These are phyloP conservation scores for Kodamaea restingae DNA, from an alignment of 805 yeast species.

Conservation along the genomic window DNA sequence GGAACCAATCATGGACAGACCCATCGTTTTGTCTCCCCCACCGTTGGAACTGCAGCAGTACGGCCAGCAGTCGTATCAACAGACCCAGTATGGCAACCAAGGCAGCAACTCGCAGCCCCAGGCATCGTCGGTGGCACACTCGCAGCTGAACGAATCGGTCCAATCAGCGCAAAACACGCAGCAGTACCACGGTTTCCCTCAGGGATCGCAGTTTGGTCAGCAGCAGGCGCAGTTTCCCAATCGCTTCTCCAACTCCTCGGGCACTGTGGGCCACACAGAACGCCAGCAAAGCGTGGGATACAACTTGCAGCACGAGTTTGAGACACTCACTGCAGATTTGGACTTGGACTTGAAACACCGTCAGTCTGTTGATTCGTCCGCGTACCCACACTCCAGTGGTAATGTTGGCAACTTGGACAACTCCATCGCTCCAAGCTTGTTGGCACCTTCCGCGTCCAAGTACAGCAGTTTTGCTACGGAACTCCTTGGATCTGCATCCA, in stretches of 20 bases:
- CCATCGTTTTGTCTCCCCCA: conserved; percentile 41
- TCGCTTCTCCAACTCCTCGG: not conserved
- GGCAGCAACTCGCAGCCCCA: not conserved
- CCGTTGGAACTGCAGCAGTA: conserved; percentile 27
- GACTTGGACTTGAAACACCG: conserved; percentile 37
- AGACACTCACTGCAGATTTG: conserved; percentile 43
- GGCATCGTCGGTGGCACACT: no score
- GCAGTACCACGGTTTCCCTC: not conserved
- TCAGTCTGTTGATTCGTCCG: conserved; percentile 4
- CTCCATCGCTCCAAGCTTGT: conserved; percentile 5
- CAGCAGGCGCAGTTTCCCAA: not conserved
- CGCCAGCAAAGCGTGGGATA: conserved; percentile 44
- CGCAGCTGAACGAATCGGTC: no score
- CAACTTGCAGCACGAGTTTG: conserved; percentile 45
- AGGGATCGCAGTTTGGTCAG: conserved; percentile 1
- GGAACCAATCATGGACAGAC: conserved; percentile 20
- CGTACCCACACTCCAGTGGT: no score
- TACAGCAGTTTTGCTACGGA: conserved; percentile 7
- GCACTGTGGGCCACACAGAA: conserved; percentile 12
- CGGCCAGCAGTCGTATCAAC: conserved; percentile 5
- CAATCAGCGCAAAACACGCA: no score
- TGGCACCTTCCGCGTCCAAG: conserved; percentile 10
- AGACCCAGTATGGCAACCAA: not conserved
- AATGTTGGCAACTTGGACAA: not conserved
- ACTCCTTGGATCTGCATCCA: conserved; percentile 8